Evolutionary conservation across 176 grass and related monocot genomes (phyloP).

Genomic region (Ananas comosus): DNA sequence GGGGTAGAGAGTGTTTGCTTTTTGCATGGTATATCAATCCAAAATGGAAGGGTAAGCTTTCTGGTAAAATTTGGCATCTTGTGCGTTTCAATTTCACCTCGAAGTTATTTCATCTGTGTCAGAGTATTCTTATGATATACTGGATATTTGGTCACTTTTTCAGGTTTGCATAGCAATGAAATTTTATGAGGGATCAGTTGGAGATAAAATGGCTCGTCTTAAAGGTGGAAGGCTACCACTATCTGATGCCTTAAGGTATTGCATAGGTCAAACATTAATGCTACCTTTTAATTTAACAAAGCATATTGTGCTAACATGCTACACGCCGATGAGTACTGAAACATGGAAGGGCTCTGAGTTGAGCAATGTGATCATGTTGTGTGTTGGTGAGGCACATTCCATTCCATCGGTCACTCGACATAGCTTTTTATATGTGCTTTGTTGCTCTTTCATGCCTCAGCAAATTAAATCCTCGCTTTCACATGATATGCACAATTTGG

Average conservation of each 20-base stretch:
- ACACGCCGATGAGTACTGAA: neutral
- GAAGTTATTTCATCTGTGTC: no score
- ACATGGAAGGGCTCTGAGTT: neutral
- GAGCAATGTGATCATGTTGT: neutral
- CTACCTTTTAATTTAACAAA: neutral
- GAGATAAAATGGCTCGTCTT: slow-evolving; percentile 78
- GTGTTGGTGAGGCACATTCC: neutral
- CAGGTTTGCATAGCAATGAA: slow-evolving; percentile 93
- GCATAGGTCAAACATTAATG: neutral
- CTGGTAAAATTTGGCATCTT: no score
- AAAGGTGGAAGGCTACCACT: slow-evolving; percentile 81
- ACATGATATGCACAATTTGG: neutral
- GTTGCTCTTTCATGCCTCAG: neutral
- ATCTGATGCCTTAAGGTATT: slow-evolving; percentile 76
- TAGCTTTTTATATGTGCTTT: neutral
- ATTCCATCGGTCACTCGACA: neutral
- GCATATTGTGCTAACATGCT: neutral
- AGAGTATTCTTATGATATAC: no score
- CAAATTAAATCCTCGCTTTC: neutral
- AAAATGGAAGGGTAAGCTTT: slow-evolving; percentile 67
- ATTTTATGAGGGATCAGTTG: slow-evolving; percentile 93
- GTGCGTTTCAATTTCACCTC: no score
- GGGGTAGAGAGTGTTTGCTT: slow-evolving; percentile 54
- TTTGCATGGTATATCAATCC: slow-evolving; percentile 73
- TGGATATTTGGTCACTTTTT: slow-evolving; percentile 11